phyloP scores from a whole-genome alignment of 2,329 filamentous ascomycete genomes.

The Pseudogymnoascus sp. region DNA sequence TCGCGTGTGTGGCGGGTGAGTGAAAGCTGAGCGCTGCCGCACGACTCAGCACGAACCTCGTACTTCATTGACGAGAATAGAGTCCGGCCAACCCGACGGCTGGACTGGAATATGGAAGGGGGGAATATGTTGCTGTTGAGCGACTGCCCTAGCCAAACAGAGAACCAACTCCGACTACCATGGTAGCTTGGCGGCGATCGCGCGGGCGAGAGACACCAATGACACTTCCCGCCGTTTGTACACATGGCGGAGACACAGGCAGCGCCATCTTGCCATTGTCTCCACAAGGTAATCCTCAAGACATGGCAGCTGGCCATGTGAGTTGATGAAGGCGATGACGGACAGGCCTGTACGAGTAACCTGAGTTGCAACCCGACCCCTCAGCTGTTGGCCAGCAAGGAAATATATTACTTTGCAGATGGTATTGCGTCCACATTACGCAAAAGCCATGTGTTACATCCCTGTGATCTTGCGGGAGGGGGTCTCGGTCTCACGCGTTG shows the following conservation, averaged over 20 bases:
- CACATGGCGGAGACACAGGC: neutral
- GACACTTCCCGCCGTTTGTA: neutral
- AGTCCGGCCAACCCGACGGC: neutral
- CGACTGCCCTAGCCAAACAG: neutral
- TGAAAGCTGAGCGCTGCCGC: neutral
- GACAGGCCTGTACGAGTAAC: neutral
- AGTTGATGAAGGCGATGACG: neutral
- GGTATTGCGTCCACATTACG: neutral
- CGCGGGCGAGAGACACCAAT: neutral
- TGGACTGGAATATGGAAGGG: neutral
- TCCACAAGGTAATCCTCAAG: neutral
- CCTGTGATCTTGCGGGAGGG: conserved; percentile 5
- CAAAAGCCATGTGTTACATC: conserved; percentile 7
- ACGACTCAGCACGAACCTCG: neutral
- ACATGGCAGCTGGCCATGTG: neutral
- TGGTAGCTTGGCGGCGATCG: neutral
- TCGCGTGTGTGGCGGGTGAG: neutral
- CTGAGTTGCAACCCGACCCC: neutral
- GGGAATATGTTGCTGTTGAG: neutral
- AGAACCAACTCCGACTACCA: neutral
- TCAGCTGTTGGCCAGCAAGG: neutral
- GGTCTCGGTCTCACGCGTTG: neutral
- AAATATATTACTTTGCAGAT: conserved; percentile 1
- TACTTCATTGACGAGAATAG: neutral
- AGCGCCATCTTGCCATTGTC: neutral